Conservation (phyloP, 2,329 filamentous ascomycete species). For the Sphaceloma murrayae region DNA sequence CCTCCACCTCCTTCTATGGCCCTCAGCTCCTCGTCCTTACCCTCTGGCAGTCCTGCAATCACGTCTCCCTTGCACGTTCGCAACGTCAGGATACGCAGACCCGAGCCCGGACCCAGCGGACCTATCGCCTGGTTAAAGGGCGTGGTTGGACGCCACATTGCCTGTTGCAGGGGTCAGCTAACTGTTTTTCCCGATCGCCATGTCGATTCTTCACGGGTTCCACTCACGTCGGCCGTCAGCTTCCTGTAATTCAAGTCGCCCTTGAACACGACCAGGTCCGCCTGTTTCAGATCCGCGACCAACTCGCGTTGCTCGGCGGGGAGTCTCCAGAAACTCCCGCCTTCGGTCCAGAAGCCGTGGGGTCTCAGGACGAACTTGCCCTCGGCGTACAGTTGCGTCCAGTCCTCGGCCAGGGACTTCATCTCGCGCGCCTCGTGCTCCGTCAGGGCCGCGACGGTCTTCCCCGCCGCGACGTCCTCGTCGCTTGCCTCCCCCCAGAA, state of each 20-base stretch:
- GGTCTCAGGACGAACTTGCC: constrained; percentile 75
- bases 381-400: constrained; percentile 69
- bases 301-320: constrained; percentile 59
- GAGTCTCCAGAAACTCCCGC: constrained; percentile 80
- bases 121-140: constrained; percentile 78
- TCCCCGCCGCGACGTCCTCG: constrained; percentile 48
- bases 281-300: constrained; percentile 66
- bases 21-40: constrained; percentile 72
- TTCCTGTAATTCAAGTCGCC: constrained; percentile 96
- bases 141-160: constrained; percentile 75
- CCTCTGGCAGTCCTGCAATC: constrained; percentile 74
- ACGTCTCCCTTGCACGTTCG: constrained; percentile 96
- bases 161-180: too few relatives aligned
- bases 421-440: constrained; percentile 59
- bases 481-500: constrained; percentile 73
- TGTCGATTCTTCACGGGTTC: too few relatives aligned
- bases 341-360: constrained; percentile 84
- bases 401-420: constrained; percentile 69
- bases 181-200: too few relatives aligned
- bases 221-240: constrained; percentile 76
- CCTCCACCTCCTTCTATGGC: constrained; percentile 60
- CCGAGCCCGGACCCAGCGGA: constrained; percentile 70
- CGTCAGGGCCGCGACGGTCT: constrained; percentile 52
- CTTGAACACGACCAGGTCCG: constrained; percentile 90
- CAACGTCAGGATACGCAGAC: constrained; percentile 74